Evolutionary conservation across 495 filamentous ascomycete genomes (phyloP).

Genomic region (Penicillium canescens): DNA sequence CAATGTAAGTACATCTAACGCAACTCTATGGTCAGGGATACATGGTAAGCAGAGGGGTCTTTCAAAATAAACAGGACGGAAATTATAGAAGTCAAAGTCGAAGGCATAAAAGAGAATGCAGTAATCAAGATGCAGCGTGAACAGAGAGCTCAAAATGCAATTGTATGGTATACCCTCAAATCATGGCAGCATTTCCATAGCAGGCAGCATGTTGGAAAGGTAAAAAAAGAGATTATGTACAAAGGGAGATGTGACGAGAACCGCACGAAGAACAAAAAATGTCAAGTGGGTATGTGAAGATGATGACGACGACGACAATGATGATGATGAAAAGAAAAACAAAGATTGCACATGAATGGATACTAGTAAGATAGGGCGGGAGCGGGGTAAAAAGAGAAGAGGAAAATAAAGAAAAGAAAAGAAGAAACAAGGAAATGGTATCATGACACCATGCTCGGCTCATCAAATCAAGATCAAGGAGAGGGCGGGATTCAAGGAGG

Average conservation of each 20-base stretch:
- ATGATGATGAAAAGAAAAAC: not conserved
- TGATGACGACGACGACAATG: constrained; percentile 15
- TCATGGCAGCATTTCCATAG: constrained; percentile 18
- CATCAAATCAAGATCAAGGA: constrained; percentile 28
- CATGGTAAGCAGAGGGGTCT: not conserved
- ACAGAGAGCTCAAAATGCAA: constrained; percentile 16
- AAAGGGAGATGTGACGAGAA: constrained; percentile 16
- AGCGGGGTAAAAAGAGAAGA: not conserved
- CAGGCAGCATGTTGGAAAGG: constrained; percentile 6
- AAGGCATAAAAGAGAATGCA: not conserved
- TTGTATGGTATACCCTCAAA: constrained; percentile 16
- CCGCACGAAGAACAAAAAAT: not conserved
- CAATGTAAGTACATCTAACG: not conserved
- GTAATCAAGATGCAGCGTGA: not conserved
- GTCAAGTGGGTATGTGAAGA: constrained; percentile 16
- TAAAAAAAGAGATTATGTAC: constrained; percentile 29
- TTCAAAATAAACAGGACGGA: too few species aligned
- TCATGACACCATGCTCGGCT: constrained; percentile 34
- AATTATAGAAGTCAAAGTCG: not conserved
- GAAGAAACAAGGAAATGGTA: constrained; percentile 25
- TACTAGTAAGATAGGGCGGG: not conserved
- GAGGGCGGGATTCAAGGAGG: constrained; percentile 14
- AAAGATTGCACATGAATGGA: constrained; percentile 15
- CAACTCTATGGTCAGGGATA: not conserved
- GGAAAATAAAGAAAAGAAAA: constrained; percentile 11